These are phyloP conservation scores for Pythium biforme DNA, from an alignment of 352 stramenopile genomes.

Conservation along the genomic window DNA sequence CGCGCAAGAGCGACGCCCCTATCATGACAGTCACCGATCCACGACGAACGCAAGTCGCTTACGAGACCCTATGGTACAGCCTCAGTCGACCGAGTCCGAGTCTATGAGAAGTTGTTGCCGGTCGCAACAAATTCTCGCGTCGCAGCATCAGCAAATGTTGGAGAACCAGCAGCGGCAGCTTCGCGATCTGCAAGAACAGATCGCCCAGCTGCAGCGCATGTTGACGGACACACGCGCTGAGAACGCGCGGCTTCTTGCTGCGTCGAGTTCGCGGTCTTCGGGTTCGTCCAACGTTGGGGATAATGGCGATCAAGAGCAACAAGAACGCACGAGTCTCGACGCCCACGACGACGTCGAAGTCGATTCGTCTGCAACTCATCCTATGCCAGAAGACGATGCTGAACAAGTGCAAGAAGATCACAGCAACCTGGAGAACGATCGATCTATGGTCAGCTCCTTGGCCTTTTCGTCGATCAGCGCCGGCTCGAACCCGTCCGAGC, in stretches of 20 bases:
- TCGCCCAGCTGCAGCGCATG: conserved; percentile 47
- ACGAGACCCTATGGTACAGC: background rate
- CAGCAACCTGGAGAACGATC: conserved; percentile 5
- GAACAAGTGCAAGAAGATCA: background rate
- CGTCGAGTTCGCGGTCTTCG: conserved; percentile 10
- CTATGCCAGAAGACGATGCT: background rate
- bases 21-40: no score
- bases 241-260: conserved; percentile 17
- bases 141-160: conserved; percentile 76
- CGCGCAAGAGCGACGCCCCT: background rate
- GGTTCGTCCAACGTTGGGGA: conserved; percentile 15
- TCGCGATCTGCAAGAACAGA: conserved; percentile 73
- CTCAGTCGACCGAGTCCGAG: background rate
- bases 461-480: conserved; percentile 63
- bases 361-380: background rate
- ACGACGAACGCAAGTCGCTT: background rate
- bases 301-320: background rate
- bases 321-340: background rate
- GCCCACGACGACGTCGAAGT: background rate
- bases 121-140: conserved; percentile 60
- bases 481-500: conserved; percentile 32
- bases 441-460: conserved; percentile 47
- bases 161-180: conserved; percentile 74
- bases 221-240: conserved; percentile 34
- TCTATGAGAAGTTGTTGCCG: conserved; percentile 44